Base-by-base conservation (phyloP, 805 yeast genomes). In the Yamadazyma philogaea region DNA sequence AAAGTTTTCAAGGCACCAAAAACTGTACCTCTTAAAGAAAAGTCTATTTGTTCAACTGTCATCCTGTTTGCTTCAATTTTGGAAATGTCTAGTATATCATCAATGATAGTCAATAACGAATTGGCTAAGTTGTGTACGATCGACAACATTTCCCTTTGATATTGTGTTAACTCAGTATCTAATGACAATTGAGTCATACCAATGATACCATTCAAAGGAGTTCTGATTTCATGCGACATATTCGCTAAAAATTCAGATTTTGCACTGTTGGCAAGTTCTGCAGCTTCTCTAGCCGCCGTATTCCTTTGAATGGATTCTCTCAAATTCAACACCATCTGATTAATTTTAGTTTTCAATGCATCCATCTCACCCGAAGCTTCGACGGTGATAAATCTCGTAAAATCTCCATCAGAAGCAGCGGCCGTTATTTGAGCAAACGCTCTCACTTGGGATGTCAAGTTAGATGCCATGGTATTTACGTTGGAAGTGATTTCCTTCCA, bases 371-470 rank as follows among this genome's bases (percentile, higher is more conserved):
- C 96, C 30, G 82, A 74, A 0, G 96, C 96, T 58, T 87, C 96
- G 46, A 87, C 96, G 0, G 96, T 87, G 49, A 87, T 88, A 55
- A 87, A 84, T 50, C 91, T 75, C 0, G 96, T 87, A 63, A 87
- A 87, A 60, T 87, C 96, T 59, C 96, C 95, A 64, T 87, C 95
- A 2, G 96, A 87, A 11, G 95, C 96, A 21, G 96, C 93, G 19
- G 93, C 95, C 0, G 96, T 87, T 55, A 87, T 87, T 60, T 87
- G 95, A 30, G 95, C 95, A 68, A 87, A 87, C 0, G 95, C 96
- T 64, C 96, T 78, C 56, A 87, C 96, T 67, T 87, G 96, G 1
- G 95, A 83, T 0, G 96, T 87, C 60, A 87, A 76, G 60, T 87
- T 87, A n/a, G 91, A 81, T 40, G 96, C 96, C 96, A 87, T 87